Base-by-base conservation (phyloP, 2,329 filamentous ascomycete species). In the Parafenestella ontariensis region DNA sequence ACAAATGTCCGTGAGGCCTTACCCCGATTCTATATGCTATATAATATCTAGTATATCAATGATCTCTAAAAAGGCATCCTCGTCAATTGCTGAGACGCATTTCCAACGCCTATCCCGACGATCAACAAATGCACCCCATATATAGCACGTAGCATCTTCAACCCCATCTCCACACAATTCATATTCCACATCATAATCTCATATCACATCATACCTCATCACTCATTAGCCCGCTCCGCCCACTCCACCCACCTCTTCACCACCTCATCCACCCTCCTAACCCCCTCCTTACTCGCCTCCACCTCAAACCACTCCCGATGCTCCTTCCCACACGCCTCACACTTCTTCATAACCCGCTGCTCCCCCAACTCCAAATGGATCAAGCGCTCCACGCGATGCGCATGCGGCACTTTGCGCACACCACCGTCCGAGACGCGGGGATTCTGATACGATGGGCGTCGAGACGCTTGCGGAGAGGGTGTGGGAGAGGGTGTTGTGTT, bases 231-330 rank as follows among this genome's bases (percentile, higher is more conserved):
- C 20, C 43, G 51, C 75, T 91, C 89, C 49, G 89, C 90, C 92
- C 93, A 98, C 10, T 85, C 85, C 8, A 93, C 87, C 95, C 95
- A 99, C 61, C 92, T 79, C 69, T 88, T 85, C 36, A 96, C 87
- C 54, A 92, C 86, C 61, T 90, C 87, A 76, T 91, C 88, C 9
- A 91, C 85, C 23, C 70, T 82, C 56, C 82, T 85, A 3, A 98
- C 82, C 0, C 88, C 90, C 24, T 88, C 83, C 60, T 87, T 84
- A 20, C 81, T 88, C 0, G 91, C 90, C 58, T 91, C 87, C 1
- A 97, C 87, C 77, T 96, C 90, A 73, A 99, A 99, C 94, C 94
- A 99, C 78, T 99, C 95, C 47, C 89, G 82, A 75, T 99, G 95
- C 66, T 92, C 88, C 69, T 87, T 88, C 1, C 92, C 92, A 71